Evolutionary conservation across 75 land plant species (phyloP).

Genomic region (Cupressus sempervirens): DNA sequence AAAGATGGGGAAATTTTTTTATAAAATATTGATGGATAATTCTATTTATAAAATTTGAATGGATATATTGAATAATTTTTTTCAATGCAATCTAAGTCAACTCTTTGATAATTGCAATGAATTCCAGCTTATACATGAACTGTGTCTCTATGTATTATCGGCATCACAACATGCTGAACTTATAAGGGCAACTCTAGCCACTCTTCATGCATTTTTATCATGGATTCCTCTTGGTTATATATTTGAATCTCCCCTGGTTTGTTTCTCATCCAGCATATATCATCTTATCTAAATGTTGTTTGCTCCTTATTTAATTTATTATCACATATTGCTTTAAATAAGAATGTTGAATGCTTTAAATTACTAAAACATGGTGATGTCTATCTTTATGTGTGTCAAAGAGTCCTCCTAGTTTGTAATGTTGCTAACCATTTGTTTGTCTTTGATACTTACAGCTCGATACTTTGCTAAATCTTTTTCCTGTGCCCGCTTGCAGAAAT

Average conservation of each 20-base stretch:
- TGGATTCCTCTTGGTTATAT: constrained; percentile 98
- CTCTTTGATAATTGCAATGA: constrained; percentile 54
- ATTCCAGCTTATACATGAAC: constrained; percentile 96
- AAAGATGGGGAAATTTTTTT: background rate
- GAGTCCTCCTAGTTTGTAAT: background rate
- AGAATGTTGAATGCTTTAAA: background rate
- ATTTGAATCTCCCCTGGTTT: constrained; percentile 89
- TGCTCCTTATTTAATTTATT: background rate
- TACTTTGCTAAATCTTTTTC: constrained; percentile 82
- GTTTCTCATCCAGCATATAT: constrained; percentile 12
- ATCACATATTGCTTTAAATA: background rate
- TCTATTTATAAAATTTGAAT: no score
- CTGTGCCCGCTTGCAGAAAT: constrained; percentile 73
- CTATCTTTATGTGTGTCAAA: background rate
- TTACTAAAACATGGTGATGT: background rate
- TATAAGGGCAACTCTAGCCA: constrained; percentile 84
- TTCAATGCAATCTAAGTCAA: background rate
- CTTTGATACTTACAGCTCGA: constrained; percentile 59
- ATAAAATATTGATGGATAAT: no score
- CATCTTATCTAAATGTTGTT: background rate
- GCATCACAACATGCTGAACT: constrained; percentile 91
- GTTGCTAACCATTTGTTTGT: constrained; percentile 3
- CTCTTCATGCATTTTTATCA: constrained; percentile 93
- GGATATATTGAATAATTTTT: background rate
- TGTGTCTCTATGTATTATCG: constrained; percentile 90